Evolutionary conservation across 805 yeast genomes (phyloP), one percentile per base, ranked within the genome.

Genomic region (Suhomyces faveliae): DNA sequence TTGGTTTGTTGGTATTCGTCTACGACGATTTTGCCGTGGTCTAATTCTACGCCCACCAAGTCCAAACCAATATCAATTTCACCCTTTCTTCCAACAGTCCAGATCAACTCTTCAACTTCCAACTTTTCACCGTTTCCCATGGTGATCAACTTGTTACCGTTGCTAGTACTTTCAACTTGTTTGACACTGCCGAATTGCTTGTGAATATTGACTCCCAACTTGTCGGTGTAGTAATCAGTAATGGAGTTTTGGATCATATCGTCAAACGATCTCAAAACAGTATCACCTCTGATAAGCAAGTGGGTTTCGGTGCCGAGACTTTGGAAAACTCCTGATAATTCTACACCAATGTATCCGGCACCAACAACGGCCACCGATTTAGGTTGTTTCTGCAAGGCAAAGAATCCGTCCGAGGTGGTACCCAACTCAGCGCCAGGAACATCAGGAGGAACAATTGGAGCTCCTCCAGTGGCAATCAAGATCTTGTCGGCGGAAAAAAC

Each of bases 291-390:
- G 53, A 92, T 87, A 51, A 92, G 79, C 67, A 94, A 66, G 65
- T 88, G 92, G 41, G 96, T 85, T 56, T 92, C 89, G 12, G 92
- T 65, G 13, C 96, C 96, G 52, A 94, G 77, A 20, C 89, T 89
- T 55, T 87, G 79, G 81, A 94, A 92, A 40, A 94, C 90, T 53
- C 99, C 99, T 5, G 97, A 87, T 44, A 94, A 79, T 73, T 94
- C 99, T 42, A 90, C 86, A 49, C 96, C 98, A 64, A 94, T 94
- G 72, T 94, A 94, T 39, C 99, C 99, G 33, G 97, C 97, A 58
- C 99, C 99, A 10, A 94, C 96, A 51, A 94, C 78, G 1, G 95
- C 98, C 23, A 92, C 98, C 42, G 84, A 78, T 68, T 89, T 85
- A 44, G 99, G 99, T 70, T 91, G 97, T 42, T 71, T 62, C 51